phyloP scores from a whole-genome alignment of 2,329 filamentous ascomycete species.

The Calycina herbarum region DNA sequence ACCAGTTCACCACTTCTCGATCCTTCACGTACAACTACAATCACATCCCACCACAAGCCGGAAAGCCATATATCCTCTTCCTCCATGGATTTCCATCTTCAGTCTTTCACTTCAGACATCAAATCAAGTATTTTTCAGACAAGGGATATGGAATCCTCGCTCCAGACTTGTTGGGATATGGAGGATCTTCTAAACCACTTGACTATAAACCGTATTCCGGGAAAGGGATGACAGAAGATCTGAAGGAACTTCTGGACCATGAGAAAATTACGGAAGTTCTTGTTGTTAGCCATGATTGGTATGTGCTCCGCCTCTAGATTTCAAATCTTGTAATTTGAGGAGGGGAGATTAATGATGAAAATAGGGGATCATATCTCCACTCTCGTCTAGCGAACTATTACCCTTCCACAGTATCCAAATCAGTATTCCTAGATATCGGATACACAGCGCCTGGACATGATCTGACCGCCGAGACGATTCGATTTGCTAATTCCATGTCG shows the following conservation, averaged over 20 bases:
- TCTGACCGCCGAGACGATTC: constrained; percentile 17
- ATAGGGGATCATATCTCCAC: constrained; percentile 26
- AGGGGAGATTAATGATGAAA: neutral
- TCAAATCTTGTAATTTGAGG: too few species aligned
- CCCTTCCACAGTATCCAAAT: constrained; percentile 19
- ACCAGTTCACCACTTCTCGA: constrained; percentile 7
- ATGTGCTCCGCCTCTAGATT: neutral
- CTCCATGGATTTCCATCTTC: constrained; percentile 51
- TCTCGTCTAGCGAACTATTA: constrained; percentile 25
- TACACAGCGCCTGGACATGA: constrained; percentile 19
- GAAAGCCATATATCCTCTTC: constrained; percentile 40
- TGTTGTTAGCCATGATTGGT: constrained; percentile 32
- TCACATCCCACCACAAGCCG: constrained; percentile 10
- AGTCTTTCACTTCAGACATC: constrained; percentile 42
- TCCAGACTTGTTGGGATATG: constrained; percentile 44
- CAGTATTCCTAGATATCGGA: constrained; percentile 25
- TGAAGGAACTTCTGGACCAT: constrained; percentile 39
- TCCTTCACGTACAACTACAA: constrained; percentile 32
- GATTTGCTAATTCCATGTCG: constrained; percentile 19
- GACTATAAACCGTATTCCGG: constrained; percentile 34
- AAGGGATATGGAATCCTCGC: constrained; percentile 45
- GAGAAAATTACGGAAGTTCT: constrained; percentile 23
- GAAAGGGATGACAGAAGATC: constrained; percentile 37
- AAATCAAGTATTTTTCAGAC: constrained; percentile 26
- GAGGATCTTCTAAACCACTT: constrained; percentile 37